Conservation (phyloP, 2,329 filamentous ascomycete genomes). For the Fusarium annulatum region DNA sequence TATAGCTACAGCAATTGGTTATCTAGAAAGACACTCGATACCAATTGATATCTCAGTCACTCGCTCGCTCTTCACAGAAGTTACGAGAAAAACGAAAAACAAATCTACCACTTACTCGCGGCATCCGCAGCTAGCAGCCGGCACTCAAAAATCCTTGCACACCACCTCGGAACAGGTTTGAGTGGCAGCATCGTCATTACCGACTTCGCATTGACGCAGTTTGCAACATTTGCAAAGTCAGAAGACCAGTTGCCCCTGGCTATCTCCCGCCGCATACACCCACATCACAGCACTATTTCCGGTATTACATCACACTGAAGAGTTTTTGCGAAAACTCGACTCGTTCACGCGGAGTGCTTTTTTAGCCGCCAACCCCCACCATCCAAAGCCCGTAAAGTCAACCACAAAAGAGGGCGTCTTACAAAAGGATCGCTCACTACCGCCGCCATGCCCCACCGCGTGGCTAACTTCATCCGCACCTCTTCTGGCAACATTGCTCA, state of each 20-base stretch:
- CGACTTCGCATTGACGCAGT: constrained; percentile 15
- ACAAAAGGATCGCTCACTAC: constrained; percentile 32
- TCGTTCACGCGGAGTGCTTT: constrained; percentile 13
- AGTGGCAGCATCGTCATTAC: constrained; percentile 26
- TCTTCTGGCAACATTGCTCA: constrained; percentile 66
- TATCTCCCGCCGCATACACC: constrained; percentile 32
- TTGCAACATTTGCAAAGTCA: constrained; percentile 22
- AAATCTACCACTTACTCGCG: constrained; percentile 13
- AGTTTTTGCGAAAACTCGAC: constrained; percentile 34
- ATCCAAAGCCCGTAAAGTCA: constrained; percentile 13
- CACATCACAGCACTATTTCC: constrained; percentile 7
- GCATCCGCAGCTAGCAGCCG: constrained; percentile 21
- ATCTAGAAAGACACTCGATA: constrained; percentile 3
- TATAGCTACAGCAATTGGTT: not conserved
- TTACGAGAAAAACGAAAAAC: constrained; percentile 24
- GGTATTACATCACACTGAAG: constrained; percentile 35
- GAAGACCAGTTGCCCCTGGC: constrained; percentile 33
- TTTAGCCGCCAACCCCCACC: constrained; percentile 36
- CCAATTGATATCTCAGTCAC: constrained; percentile 27
- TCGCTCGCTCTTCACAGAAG: constrained; percentile 2
- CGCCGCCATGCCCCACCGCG: constrained; percentile 66
- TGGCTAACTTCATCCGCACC: constrained; percentile 67
- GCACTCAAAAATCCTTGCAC: constrained; percentile 32
- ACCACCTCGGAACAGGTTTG: constrained; percentile 33
- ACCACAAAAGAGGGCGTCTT: constrained; percentile 19